Evolutionary conservation across 805 yeast species (phyloP).

Genomic region (Ogataea ganodermae): DNA sequence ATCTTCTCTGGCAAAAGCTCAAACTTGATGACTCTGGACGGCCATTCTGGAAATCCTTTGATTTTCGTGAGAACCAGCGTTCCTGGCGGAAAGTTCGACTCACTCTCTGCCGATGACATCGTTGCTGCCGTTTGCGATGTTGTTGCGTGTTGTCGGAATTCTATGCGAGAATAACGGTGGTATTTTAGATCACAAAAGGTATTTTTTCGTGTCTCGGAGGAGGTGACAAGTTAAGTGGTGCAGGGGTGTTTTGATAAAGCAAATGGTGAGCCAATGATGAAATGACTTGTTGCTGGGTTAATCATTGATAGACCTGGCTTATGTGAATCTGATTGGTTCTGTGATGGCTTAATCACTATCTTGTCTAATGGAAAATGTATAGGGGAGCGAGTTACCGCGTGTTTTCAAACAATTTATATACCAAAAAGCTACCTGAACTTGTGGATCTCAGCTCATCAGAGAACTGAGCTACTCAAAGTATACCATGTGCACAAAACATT

Average conservation of each 20-base stretch:
- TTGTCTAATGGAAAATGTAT: too few species aligned
- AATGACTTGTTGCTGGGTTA: too few species aligned
- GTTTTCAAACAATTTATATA: too few species aligned
- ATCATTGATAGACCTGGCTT: too few species aligned
- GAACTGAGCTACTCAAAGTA: too few species aligned
- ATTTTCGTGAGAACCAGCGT: slow-evolving; percentile 72
- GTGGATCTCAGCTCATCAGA: too few species aligned
- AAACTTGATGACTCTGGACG: slow-evolving; percentile 73
- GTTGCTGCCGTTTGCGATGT: not conserved
- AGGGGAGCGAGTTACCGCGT: too few species aligned
- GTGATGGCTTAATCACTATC: too few species aligned
- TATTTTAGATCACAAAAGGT: not conserved
- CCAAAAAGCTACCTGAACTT: too few species aligned
- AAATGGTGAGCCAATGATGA: not conserved
- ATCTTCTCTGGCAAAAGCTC: slow-evolving; percentile 61
- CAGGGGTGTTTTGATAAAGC: not conserved
- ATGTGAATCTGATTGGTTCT: too few species aligned
- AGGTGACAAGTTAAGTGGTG: not conserved
- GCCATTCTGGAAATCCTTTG: slow-evolving; percentile 91
- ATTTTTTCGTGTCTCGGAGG: not conserved
- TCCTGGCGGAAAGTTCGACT: slow-evolving; percentile 41
- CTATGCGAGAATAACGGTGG: too few species aligned
- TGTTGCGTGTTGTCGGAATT: not conserved
- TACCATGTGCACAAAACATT: too few species aligned
- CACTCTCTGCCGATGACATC: not conserved